Percentiles rank a stretch among this genome's conserved stretches.
Evolutionary conservation across 1,284 basidiomycete species (phyloP).

Genomic region (Apiotrichum porosum): DNA sequence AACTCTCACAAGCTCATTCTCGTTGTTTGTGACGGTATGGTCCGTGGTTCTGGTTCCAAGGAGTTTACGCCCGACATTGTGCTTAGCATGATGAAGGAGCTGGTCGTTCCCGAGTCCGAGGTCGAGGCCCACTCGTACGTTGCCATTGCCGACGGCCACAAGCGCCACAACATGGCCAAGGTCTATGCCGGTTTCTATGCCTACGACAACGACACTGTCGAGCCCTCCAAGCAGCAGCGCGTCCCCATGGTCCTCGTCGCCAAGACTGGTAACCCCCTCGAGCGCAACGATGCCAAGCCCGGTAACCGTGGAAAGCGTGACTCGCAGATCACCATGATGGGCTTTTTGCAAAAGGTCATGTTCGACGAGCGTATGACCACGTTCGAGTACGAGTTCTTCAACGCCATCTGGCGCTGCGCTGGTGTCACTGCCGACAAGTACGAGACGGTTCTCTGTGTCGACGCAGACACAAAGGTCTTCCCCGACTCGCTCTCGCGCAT

Average conservation of each 20-base stretch:
- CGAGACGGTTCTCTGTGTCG: conserved; percentile 93
- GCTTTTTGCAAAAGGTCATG: conserved; percentile 97
- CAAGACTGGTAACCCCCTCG: conserved; percentile 87
- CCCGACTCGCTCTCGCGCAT: conserved; percentile 88
- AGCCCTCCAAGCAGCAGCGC: conserved; percentile 90
- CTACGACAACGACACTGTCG: conserved; percentile 88
- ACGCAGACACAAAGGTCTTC: conserved; percentile 98
- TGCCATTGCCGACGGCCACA: conserved; percentile 97
- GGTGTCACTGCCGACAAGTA: conserved; percentile 96
- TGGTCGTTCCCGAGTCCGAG: conserved; percentile 74
- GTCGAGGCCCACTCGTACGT: conserved; percentile 96
- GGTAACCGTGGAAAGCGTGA: conserved; percentile 99
- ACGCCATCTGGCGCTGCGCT: conserved; percentile 88
- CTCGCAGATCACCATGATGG: conserved; percentile 95
- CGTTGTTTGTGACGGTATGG: conserved; percentile 97
- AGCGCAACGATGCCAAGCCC: conserved; percentile 82
- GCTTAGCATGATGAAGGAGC: conserved; percentile 95
- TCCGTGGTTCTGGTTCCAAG: conserved; percentile 81
- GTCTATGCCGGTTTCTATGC: conserved; percentile 97
- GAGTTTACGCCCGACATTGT: conserved; percentile 91
- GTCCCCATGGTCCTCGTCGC: conserved; percentile 93
- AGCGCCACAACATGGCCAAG: conserved; percentile 98
- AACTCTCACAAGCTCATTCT: conserved; percentile 96
- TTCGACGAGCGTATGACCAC: conserved; percentile 99
- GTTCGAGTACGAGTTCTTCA: conserved; percentile 99